These are phyloP conservation scores for Geotrichum siamense DNA, from an alignment of 1,139 yeast species.

Conservation along the genomic window DNA sequence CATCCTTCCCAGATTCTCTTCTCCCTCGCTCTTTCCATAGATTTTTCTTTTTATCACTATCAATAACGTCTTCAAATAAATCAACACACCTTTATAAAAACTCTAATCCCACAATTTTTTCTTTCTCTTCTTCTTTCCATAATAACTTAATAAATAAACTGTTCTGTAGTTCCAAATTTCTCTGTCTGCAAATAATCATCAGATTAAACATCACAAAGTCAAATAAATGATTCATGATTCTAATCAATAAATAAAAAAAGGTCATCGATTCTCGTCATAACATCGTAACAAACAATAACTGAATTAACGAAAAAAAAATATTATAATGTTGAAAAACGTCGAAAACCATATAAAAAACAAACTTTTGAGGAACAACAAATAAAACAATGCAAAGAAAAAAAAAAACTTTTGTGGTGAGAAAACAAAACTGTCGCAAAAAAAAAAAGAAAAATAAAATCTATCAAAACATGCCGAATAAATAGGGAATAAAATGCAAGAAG, in stretches of 20 bases:
- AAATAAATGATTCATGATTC: conserved; percentile 17
- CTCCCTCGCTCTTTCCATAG: neutral
- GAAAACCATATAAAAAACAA: conserved; percentile 5
- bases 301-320: conserved; percentile 10
- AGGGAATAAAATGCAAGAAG: conserved; percentile 8
- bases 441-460: conserved; percentile 4
- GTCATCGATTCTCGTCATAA: conserved; percentile 1
- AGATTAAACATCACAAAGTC: conserved; percentile 9
- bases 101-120: neutral
- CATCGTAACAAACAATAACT: conserved; percentile 9
- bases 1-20: conserved; percentile 9
- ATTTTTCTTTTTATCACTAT: neutral
- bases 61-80: neutral
- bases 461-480: conserved; percentile 1
- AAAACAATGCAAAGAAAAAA: conserved; percentile 10
- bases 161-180: neutral
- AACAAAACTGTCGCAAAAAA: conserved; percentile 1
- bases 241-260: conserved; percentile 6
- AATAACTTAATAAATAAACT: neutral
- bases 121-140: neutral
- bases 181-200: neutral
- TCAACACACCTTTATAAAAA: conserved; percentile 1
- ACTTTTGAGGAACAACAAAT: conserved; percentile 11
- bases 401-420: conserved; percentile 5
- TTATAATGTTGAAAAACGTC: conserved; percentile 2